phyloP scores from a whole-genome alignment of 208 protist species.

The Tetramitus jugosus region DNA sequence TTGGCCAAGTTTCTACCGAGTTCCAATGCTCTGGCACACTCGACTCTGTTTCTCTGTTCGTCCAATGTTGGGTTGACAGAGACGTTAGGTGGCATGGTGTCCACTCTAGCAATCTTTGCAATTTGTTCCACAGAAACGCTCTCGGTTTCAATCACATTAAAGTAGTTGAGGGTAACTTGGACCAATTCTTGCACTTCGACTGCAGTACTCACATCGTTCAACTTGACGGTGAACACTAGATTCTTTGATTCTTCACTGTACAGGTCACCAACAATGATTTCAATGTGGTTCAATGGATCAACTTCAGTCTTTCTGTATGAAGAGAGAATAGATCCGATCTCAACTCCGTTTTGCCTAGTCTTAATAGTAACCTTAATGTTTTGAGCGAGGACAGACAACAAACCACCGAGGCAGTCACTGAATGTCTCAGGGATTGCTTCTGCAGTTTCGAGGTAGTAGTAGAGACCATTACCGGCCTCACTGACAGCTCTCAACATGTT shows the following conservation, averaged over 20 bases:
- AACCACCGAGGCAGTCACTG: constrained; percentile 42
- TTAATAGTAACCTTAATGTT: constrained; percentile 31
- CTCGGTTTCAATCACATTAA: constrained; percentile 9
- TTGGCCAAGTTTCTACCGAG: background rate
- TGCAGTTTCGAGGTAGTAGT: constrained; percentile 42
- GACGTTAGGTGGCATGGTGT: background rate
- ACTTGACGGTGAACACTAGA: constrained; percentile 17
- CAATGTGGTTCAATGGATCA: background rate
- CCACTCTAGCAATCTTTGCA: background rate
- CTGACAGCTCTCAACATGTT: constrained; percentile 30
- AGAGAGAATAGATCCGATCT: background rate
- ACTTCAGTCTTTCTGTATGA: background rate
- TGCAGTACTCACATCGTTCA: background rate
- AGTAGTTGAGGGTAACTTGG: background rate
- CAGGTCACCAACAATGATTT: constrained; percentile 14
- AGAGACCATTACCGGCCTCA: constrained; percentile 32
- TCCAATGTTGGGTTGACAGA: constrained; percentile 1
- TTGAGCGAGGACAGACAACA: constrained; percentile 38
- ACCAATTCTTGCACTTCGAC: background rate
- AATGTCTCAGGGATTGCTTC: constrained; percentile 36
- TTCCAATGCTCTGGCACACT: constrained; percentile 19
- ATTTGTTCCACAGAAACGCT: background rate
- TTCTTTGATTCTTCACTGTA: constrained; percentile 27
- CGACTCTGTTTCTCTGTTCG: constrained; percentile 24
- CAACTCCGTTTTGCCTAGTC: background rate